Percentiles rank a stretch among this genome's conserved stretches.
Evolutionary conservation across 768 basidiomycete species (phyloP).

Genomic region (Mycena belliarum): DNA sequence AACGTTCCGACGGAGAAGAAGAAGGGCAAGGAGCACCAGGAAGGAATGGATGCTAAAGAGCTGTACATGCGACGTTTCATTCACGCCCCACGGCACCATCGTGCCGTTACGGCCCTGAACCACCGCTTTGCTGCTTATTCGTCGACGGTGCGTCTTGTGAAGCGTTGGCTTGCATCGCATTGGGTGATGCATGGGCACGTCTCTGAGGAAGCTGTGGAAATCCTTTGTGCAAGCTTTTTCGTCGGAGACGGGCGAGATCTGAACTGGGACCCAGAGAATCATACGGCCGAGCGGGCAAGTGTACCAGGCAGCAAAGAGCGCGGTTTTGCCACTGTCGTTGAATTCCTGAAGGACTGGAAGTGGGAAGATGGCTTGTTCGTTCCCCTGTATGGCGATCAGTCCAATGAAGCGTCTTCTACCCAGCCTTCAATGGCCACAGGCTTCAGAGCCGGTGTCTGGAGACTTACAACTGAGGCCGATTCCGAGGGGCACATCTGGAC

Average conservation of each 20-base stretch:
- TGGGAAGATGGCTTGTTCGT: conserved; percentile 78
- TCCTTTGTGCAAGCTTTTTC: conserved; percentile 81
- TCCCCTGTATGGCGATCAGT: conserved; percentile 60
- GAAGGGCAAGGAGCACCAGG: conserved; percentile 50
- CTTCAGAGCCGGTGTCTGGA: conserved; percentile 61
- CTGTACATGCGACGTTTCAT: conserved; percentile 72
- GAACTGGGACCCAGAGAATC: conserved; percentile 33
- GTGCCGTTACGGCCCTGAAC: conserved; percentile 74
- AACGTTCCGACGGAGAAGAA: conserved; percentile 32
- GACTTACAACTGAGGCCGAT: conserved; percentile 78
- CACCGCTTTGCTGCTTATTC: conserved; percentile 81
- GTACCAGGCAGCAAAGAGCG: conserved; percentile 77
- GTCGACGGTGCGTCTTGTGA: conserved; percentile 83
- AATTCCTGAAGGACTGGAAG: conserved; percentile 78
- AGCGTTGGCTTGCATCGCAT: conserved; percentile 92
- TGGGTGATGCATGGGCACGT: conserved; percentile 80
- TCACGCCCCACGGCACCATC: conserved; percentile 82
- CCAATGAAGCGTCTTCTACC: conserved; percentile 21
- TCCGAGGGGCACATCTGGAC: conserved; percentile 79
- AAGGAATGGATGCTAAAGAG: conserved; percentile 57
- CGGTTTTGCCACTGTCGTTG: conserved; percentile 74
- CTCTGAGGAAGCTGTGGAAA: conserved; percentile 77
- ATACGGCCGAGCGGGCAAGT: conserved; percentile 37
- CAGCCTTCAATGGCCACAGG: conserved; percentile 19
- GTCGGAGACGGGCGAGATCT: conserved; percentile 48